phyloP scores from a whole-genome alignment of 2,329 filamentous ascomycete genomes.

The Scedosporium minutisporum region DNA sequence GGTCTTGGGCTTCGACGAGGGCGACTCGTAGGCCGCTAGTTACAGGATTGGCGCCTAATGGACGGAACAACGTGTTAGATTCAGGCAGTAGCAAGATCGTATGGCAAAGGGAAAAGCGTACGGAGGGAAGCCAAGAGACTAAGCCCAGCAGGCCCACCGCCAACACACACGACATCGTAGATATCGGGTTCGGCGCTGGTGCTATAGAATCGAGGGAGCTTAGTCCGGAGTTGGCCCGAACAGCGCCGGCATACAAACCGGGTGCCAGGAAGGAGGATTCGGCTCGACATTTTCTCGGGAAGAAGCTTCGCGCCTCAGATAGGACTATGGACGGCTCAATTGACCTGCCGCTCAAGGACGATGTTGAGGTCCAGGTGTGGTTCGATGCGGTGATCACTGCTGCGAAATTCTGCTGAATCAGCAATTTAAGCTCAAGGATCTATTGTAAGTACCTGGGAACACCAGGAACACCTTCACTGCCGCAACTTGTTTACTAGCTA shows the following conservation, averaged over 20 bases:
- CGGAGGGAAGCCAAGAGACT: constrained; percentile 70
- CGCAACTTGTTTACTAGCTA: no score
- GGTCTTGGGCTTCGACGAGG: constrained; percentile 81
- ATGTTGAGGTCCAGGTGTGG: neutral
- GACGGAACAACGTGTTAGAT: constrained; percentile 10
- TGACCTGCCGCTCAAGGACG: neutral
- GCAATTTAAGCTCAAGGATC: neutral
- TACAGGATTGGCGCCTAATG: constrained; percentile 58
- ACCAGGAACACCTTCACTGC: no score
- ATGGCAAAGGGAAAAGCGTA: constrained; percentile 28
- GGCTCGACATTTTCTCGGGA: constrained; percentile 10
- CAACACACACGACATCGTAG: constrained; percentile 88
- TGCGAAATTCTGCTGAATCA: neutral
- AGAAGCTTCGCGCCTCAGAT: neutral
- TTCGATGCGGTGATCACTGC: neutral
- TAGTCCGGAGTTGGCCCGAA: neutral
- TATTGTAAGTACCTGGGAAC: no score
- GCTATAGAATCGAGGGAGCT: constrained; percentile 1
- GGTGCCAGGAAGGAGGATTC: constrained; percentile 16
- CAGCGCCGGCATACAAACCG: constrained; percentile 26
- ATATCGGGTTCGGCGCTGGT: constrained; percentile 46
- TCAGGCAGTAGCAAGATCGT: neutral
- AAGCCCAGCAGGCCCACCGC: constrained; percentile 80
- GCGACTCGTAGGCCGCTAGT: constrained; percentile 75
- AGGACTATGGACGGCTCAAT: neutral